Base-by-base conservation (phyloP, 2,329 filamentous ascomycete genomes). In the Metarhizium guizhouense region DNA sequence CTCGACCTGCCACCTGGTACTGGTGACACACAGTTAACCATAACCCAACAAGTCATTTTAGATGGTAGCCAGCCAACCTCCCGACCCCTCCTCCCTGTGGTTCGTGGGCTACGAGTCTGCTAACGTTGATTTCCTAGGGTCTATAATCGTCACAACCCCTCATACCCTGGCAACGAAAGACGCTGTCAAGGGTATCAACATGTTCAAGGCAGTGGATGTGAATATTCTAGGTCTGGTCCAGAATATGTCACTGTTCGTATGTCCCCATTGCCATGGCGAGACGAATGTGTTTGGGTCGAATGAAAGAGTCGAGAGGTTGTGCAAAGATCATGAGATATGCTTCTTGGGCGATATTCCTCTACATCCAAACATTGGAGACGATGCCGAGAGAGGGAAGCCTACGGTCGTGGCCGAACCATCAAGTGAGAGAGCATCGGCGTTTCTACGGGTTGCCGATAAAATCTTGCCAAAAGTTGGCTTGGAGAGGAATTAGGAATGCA, bases 21-120 rank as follows among this genome's bases (percentile, higher is more conserved):
- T 0, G 94, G 94, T 29, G 94, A 99, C 66, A 93, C 93, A 0
- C 94, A 99, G 67, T 78, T 99, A 61, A 96, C 90, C n/a, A 94
- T 99, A 58, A 93, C 90, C 16, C 94, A 99, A 70, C 93, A 96
- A 72, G 79, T 99, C 11, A 77, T 88, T n/a, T 76, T 99, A 2
- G 89, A 95, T 63, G 93, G 91, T 79, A 74, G 32, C 2, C 6
- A 18, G 47, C 25, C 16, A 25, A 32, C 13, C 10, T 16, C 2
- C 38, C 14, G 14, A 14, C 14, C 32, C 13, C 38, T 11, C 38
- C 13, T 40, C 38, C 8, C 14, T 40, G 3, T 11, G 4, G 11
- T 16, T 40, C 14, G 14, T 11, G 14, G 18, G n/a, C 18, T 7
- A 30, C 10, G 43, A 20, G 1, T 20, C 2, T 43, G 18, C 45